Conservation (phyloP, 345 rosid genomes). For the Citrus reticulata region DNA sequence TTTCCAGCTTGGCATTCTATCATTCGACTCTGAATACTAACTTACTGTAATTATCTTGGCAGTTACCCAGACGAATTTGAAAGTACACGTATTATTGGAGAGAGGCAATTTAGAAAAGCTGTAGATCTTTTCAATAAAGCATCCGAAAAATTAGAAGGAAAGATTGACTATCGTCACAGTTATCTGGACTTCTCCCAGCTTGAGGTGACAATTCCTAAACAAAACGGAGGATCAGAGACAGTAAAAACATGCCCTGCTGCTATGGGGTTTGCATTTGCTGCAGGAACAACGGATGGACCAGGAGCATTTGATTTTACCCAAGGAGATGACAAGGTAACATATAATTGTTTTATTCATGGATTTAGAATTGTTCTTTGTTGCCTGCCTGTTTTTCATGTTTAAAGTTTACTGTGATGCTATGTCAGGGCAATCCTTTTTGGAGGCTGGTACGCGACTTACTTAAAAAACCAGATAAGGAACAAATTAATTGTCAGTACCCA, state of each 20-base stretch:
- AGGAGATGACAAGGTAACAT: conserved; percentile 80
- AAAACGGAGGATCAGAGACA: conserved; percentile 64
- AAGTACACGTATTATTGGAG: conserved; percentile 90
- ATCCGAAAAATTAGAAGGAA: conserved; percentile 73
- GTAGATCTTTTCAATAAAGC: conserved; percentile 76
- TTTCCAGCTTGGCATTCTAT: neutral
- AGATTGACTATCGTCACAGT: conserved; percentile 74
- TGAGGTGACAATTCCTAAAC: conserved; percentile 55
- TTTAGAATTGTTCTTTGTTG: conserved; percentile 6
- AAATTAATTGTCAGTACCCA: conserved; percentile 79
- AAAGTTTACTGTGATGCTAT: neutral
- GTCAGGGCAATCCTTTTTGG: conserved; percentile 96
- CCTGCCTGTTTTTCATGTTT: conserved; percentile 7
- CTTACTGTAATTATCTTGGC: conserved; percentile 20
- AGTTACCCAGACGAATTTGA: conserved; percentile 97
- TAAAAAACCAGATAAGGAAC: conserved; percentile 67
- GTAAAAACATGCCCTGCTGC: conserved; percentile 96
- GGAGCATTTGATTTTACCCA: conserved; percentile 99
- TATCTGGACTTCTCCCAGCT: conserved; percentile 86
- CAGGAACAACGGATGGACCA: conserved; percentile 99
- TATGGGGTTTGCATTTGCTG: conserved; percentile 96
- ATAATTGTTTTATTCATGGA: neutral
- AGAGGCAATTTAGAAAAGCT: conserved; percentile 83
- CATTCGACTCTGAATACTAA: conserved; percentile 11
- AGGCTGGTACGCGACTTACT: conserved; percentile 69